These are phyloP conservation scores for Globisporangium carolinianum DNA, from an alignment of 352 stramenopile genomes.

Conservation along the genomic window DNA sequence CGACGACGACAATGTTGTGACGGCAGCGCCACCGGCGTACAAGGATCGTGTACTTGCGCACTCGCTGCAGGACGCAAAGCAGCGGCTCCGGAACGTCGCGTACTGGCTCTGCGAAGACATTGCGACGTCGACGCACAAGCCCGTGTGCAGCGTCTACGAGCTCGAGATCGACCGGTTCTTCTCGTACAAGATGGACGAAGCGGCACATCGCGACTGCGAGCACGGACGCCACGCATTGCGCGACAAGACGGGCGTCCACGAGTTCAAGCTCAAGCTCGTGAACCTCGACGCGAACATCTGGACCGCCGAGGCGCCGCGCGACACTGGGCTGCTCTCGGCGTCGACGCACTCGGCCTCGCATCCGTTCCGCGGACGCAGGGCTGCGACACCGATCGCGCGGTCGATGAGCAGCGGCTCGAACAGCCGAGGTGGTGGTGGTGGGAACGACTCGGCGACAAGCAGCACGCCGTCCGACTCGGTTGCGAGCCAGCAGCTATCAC, in stretches of 20 bases:
- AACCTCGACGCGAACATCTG: constrained; percentile 58
- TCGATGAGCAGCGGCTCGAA: neutral
- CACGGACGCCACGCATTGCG: constrained; percentile 23
- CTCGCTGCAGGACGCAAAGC: constrained; percentile 34
- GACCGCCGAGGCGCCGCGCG: constrained; percentile 16
- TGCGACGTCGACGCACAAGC: constrained; percentile 38
- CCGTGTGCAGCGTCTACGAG: constrained; percentile 40
- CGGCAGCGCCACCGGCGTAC: constrained; percentile 41
- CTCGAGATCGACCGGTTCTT: constrained; percentile 52
- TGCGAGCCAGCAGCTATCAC: constrained; percentile 2
- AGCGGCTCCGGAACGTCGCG: constrained; percentile 27
- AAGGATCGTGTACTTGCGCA: constrained; percentile 64
- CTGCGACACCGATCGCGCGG: neutral
- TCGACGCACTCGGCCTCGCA: constrained; percentile 9
- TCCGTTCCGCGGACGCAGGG: neutral
- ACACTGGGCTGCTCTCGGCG: neutral
- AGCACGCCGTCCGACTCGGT: constrained; percentile 11
- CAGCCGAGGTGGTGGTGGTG: neutral
- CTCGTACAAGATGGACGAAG: constrained; percentile 29
- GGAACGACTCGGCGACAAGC: constrained; percentile 6
- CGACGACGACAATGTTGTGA: neutral
- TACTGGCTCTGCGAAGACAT: constrained; percentile 52
- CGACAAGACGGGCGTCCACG: constrained; percentile 33
- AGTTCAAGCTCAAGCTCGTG: constrained; percentile 46
- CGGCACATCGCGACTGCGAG: constrained; percentile 13